Conservation (phyloP, 257 asterid species). For the Solanum pinnatisectum region DNA sequence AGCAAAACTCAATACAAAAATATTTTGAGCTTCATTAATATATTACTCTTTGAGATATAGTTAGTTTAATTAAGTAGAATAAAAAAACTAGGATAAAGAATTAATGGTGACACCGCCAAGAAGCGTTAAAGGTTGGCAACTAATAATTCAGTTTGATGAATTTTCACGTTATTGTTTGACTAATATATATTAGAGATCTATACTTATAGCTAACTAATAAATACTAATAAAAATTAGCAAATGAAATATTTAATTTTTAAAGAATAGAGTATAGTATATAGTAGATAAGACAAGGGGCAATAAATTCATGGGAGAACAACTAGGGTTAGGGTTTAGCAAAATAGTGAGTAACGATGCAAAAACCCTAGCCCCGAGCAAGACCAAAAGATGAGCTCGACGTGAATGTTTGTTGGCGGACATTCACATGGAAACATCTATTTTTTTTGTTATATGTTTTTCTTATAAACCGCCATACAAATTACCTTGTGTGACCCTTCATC, state of each 20-base stretch:
- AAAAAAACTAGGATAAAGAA: neutral
- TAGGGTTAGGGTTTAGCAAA: constrained; percentile 61
- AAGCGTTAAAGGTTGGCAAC: constrained; percentile 30
- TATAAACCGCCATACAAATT: neutral
- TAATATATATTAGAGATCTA: neutral
- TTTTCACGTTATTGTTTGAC: constrained; percentile 49
- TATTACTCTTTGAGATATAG: neutral
- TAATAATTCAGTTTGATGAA: neutral
- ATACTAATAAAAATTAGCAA: neutral
- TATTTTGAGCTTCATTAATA: neutral
- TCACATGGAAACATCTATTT: constrained; percentile 41
- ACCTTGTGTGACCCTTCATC: neutral
- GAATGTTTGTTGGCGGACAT: constrained; percentile 89
- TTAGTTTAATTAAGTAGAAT: neutral
- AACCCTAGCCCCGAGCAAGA: constrained; percentile 44
- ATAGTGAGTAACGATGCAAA: constrained; percentile 30
- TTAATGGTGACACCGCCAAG: constrained; percentile 53
- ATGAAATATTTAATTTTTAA: neutral
- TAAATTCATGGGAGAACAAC: constrained; percentile 46
- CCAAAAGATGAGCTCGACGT: constrained; percentile 62
- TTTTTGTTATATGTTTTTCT: neutral
- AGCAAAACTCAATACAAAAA: neutral
- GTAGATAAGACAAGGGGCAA: constrained; percentile 39
- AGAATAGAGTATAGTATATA: neutral
- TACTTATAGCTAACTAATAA: neutral